A percentile compares a stretch with the other conserved stretches of the same genome.
These are phyloP conservation scores for Heritiera littoralis DNA, from an alignment of 345 rosid genomes.

Conservation along the genomic window DNA sequence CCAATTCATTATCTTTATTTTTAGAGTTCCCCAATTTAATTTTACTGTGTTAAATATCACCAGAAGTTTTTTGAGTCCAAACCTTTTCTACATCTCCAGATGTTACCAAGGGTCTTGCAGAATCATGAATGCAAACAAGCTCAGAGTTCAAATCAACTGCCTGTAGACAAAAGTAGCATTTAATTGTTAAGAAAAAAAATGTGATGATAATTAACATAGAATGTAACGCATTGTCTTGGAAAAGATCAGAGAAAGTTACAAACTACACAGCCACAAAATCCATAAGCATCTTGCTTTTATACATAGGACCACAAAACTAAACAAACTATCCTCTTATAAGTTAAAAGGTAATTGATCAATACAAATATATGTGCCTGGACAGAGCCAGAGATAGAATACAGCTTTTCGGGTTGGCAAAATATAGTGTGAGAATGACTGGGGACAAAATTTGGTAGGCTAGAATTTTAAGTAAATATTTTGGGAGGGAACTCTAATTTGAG, in stretches of 20 bases:
- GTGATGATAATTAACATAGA: background rate
- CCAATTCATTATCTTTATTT: background rate
- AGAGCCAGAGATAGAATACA: background rate
- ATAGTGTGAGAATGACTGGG: background rate
- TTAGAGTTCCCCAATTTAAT: background rate
- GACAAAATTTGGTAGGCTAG: background rate
- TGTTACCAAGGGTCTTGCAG: slow-evolving; percentile 82
- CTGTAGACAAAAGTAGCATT: slow-evolving; percentile 37
- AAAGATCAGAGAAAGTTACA: background rate
- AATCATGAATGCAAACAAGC: slow-evolving; percentile 95
- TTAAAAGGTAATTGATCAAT: background rate
- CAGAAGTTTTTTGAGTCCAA: slow-evolving; percentile 5
- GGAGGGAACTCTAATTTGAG: background rate
- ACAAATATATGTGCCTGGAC: background rate
- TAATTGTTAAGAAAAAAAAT: background rate
- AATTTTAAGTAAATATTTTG: background rate
- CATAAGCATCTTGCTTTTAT: background rate
- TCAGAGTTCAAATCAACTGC: slow-evolving; percentile 61
- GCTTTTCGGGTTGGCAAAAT: background rate
- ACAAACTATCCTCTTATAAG: background rate
- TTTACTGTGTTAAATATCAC: background rate
- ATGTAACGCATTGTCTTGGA: background rate
- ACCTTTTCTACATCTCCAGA: slow-evolving; percentile 77
- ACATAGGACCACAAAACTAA: background rate
- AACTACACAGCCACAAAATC: background rate